phyloP scores from a whole-genome alignment of 2,329 filamentous ascomycete genomes.

The Leptographium lundbergii region DNA sequence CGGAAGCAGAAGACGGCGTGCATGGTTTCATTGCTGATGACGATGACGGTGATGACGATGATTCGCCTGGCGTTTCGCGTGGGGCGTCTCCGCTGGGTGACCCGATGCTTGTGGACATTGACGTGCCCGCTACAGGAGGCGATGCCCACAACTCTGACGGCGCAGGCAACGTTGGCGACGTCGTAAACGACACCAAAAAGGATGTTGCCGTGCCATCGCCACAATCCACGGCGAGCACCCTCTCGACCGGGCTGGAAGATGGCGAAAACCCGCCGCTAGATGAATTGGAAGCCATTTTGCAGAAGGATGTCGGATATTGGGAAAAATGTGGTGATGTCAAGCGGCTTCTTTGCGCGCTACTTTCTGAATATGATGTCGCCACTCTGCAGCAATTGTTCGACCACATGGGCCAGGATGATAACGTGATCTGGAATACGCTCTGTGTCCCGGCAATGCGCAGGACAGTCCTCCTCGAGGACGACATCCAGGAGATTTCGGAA shows the following conservation, averaged over 20 bases:
- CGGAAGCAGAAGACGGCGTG: slow-evolving; percentile 28
- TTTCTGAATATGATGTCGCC: slow-evolving; percentile 2
- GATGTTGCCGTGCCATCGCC: background rate
- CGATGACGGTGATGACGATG: slow-evolving; percentile 12
- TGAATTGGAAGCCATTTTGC: slow-evolving; percentile 6
- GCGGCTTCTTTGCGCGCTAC: slow-evolving; percentile 10
- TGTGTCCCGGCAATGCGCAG: slow-evolving; percentile 2
- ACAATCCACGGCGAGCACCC: too few species aligned
- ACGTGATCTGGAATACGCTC: slow-evolving; percentile 6
- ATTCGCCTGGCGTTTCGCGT: background rate
- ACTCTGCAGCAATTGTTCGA: slow-evolving; percentile 5
- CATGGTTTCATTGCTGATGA: slow-evolving; percentile 37
- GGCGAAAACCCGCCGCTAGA: background rate
- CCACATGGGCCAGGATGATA: background rate
- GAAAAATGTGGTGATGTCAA: slow-evolving; percentile 1
- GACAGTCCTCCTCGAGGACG: background rate
- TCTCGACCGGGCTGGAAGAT: background rate
- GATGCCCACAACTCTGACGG: background rate
- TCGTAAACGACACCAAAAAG: background rate
- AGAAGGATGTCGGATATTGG: slow-evolving; percentile 9
- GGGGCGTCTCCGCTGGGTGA: background rate
- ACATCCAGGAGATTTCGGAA: background rate
- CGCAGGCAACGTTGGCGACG: background rate
- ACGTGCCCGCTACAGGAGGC: background rate
- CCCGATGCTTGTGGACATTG: background rate